A percentile compares a stretch with the other conserved stretches of the same genome.
phyloP scores from a whole-genome alignment of 139 green algal genomes.

The Deuterostichococcus epilithicus region DNA sequence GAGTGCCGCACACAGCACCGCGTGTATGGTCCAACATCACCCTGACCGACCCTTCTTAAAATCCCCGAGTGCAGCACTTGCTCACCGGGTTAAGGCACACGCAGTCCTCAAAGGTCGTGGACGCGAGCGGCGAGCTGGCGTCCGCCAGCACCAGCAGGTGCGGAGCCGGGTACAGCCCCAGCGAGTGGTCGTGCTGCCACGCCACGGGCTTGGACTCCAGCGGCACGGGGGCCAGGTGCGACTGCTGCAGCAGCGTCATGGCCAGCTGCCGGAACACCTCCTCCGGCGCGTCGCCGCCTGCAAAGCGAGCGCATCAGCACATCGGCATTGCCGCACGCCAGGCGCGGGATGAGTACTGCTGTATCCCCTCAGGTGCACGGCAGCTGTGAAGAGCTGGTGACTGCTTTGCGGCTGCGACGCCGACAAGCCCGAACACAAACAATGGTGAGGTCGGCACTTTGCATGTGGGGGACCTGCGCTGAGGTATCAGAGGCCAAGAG shows the following conservation, averaged over 20 bases:
- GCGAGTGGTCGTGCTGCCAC: constrained; percentile 71
- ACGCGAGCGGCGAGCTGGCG: constrained; percentile 30
- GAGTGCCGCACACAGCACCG: no score
- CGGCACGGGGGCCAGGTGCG: constrained; percentile 84
- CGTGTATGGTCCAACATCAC: no score
- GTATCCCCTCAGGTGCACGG: no score
- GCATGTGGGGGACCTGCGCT: no score
- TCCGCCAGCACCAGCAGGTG: constrained; percentile 79
- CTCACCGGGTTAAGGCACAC: constrained; percentile 70
- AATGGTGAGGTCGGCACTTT: no score
- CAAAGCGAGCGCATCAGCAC: neutral
- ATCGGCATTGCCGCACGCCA: no score
- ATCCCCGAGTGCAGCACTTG: neutral
- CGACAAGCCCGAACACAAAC: no score
- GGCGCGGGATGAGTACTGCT: no score
- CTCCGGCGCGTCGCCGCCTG: neutral
- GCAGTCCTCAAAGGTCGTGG: constrained; percentile 51
- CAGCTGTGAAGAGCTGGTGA: no score
- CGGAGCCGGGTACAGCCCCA: constrained; percentile 84
- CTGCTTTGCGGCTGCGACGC: no score
- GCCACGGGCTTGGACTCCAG: constrained; percentile 67
- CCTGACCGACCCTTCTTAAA: no score
- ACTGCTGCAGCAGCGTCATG: constrained; percentile 87
- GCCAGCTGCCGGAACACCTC: constrained; percentile 60
- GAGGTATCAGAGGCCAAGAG: no score